Percentiles rank a stretch among this genome's conserved stretches.
phyloP scores from a whole-genome alignment of 2,329 filamentous ascomycete genomes.

The Raffaelea ambrosiae region DNA sequence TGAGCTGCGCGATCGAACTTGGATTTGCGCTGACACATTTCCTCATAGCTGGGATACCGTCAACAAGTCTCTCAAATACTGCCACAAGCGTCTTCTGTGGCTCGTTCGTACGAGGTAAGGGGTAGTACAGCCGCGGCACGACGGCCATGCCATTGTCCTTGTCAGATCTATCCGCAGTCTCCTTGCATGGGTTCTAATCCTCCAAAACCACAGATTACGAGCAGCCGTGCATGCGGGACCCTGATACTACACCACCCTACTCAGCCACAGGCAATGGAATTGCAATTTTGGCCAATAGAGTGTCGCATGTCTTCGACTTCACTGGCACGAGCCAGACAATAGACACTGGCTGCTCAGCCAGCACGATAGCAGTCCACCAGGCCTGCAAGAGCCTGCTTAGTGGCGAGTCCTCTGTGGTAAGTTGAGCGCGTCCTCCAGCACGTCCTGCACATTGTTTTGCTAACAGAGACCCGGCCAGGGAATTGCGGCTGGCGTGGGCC shows the following conservation, averaged over 20 bases:
- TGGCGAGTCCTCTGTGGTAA: slow-evolving; percentile 32
- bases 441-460: neutral
- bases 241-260: slow-evolving; percentile 40
- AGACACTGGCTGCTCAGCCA: slow-evolving; percentile 51
- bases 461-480: slow-evolving; percentile 23
- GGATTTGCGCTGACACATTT: too few relatives aligned
- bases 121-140: too few relatives aligned
- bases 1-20: too few relatives aligned
- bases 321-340: slow-evolving; percentile 48
- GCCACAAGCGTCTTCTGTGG: slow-evolving; percentile 41
- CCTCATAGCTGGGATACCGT: slow-evolving; percentile 33
- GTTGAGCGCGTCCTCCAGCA: neutral
- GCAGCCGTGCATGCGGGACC: slow-evolving; percentile 39
- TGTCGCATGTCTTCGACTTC: slow-evolving; percentile 48
- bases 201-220: slow-evolving; percentile 37
- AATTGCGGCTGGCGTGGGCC: slow-evolving; percentile 40
- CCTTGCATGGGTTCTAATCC: neutral
- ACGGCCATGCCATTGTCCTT: too few relatives aligned
- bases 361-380: slow-evolving; percentile 44
- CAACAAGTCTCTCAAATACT: slow-evolving; percentile 33
- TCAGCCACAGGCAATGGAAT: slow-evolving; percentile 44
- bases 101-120: slow-evolving; percentile 39
- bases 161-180: too few relatives aligned
- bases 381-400: slow-evolving; percentile 39
- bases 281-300: slow-evolving; percentile 45